Base-by-base conservation (phyloP, 495 filamentous ascomycete genomes). In the Penicillium odoratum region DNA sequence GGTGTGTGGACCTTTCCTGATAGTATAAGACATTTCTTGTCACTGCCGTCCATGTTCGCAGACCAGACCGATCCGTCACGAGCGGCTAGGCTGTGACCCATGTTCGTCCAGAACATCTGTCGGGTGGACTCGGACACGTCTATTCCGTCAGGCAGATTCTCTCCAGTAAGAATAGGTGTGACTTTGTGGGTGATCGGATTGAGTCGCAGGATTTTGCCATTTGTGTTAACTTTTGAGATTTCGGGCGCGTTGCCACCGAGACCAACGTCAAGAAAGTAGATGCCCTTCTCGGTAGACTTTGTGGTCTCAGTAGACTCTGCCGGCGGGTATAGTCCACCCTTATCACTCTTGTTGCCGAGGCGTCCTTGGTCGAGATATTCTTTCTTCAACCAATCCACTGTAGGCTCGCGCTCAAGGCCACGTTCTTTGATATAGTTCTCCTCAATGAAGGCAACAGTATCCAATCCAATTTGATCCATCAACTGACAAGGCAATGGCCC, bases 21-120 rank as follows among this genome's bases (percentile, higher is more conserved):
- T 0, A 73, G 63, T 0, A 84, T 53, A 0, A 83, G 3, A 33
- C 66, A 74, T 26, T 66, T 53, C 16, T 74, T 47, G 31, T 78
- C 66, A 15, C 59, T 70, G 10, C 81, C 81, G 56, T 81, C 77
- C 10, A 82, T 50, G 16, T 76, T 74, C 29, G 71, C 67, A 8
- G 73, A 76, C 62, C 73, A 70, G 3, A 85, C 65, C 0, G 68
- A 65, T 7, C 82, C 82, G 63, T 82, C 77, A 43, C 69, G 56
- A 10, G 66, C 56, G 0, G 66, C 63, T 1, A 69, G 65, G 25
- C 56, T 56, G 26, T 50, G 54, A 8, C 81, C 81, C 79, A 84
- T 83, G 54, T 72, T 75, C n/a, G 79, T 80, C 81, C 80, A 84
- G 69, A 78, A 82, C 15, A 85, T 69, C 0, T 70, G 66, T 21